Evolutionary conservation across 1,284 basidiomycete species (phyloP), one percentile per base, ranked within the genome.

Genomic region (Porphyrellus sp.): DNA sequence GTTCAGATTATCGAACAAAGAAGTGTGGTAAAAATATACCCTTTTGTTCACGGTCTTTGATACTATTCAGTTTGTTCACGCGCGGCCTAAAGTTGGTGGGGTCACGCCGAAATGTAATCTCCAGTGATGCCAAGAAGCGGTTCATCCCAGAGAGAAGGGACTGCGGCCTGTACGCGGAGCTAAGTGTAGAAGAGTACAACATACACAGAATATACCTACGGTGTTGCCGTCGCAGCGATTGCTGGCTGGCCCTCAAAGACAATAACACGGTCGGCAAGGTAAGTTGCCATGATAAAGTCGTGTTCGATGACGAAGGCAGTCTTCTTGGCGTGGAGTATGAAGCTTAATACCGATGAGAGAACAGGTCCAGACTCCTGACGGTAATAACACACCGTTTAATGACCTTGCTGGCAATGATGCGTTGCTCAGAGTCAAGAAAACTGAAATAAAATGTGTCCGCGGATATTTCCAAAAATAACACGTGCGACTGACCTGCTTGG

Each of bases 251-350:
- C 94, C 68, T 92, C 88, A 65, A 95, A 98, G 16, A 98, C 93
- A 59, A 98, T 96, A 63, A 98, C 95, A 56, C 94, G 89, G 70
- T 98, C 95, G 44, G 94, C 93, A 52, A 98, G 88, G 71, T 98
- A 98, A 4, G 94, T 96, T 5, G 94, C 93, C 89, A 93, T 92
- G 75, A 94, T 93, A 73, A 97, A 97, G 77, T 98, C 94, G 83
- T 97, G 94, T 79, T 97, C 94, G 65, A 97, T 96, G 63, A 98
- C 81, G 71, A 98, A 97, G 0, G 95, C 95, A 1, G 94, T 97
- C 75, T 95, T 93, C 79, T 97, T 96, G 15, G 92, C 83, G 62
- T 93, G 87, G 42, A 98, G 83, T 65, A 98, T 90, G 72, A 95
- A 97, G 53, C 86, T 87, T n/a, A 30, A n/a, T 5, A 16, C 35